Evolutionary conservation across 371 early-diverging fungal species (phyloP).

Genomic region (Circinella minor): DNA sequence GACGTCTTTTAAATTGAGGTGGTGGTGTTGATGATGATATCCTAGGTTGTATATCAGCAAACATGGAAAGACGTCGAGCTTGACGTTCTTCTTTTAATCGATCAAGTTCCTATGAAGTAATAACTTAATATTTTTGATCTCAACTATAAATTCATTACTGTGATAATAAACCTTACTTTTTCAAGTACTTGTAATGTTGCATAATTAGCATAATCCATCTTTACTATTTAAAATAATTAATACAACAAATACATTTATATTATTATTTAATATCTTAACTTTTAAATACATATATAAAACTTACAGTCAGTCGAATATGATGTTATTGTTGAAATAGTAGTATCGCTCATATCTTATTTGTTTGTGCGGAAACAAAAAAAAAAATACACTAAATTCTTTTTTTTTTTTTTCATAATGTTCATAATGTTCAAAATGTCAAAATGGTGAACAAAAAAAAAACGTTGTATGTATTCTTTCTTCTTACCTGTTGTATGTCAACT

Average conservation of each 20-base stretch:
- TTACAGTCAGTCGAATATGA: too few relatives aligned
- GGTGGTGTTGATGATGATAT: background rate
- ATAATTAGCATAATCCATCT: slow-evolving; percentile 1
- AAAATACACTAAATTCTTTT: too few relatives aligned
- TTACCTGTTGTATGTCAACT: too few relatives aligned
- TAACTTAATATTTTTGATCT: background rate
- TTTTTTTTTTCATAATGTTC: too few relatives aligned
- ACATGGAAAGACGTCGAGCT: slow-evolving; percentile 6
- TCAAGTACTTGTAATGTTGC: slow-evolving; percentile 5
- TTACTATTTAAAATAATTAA: background rate
- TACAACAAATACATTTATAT: background rate
- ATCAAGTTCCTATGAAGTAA: slow-evolving; percentile 12
- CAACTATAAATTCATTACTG: background rate
- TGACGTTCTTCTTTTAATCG: slow-evolving; percentile 4
- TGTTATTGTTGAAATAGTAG: too few relatives aligned
- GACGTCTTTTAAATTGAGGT: background rate
- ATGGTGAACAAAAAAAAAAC: too few relatives aligned
- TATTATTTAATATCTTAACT: background rate
- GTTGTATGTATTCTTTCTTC: too few relatives aligned
- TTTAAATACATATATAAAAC: too few relatives aligned
- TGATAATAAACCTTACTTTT: background rate
- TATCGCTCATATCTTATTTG: too few relatives aligned
- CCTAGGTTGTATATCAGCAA: background rate
- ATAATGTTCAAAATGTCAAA: too few relatives aligned
- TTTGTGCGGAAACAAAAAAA: too few relatives aligned